Base-by-base conservation (phyloP, 495 filamentous ascomycete species). In the Penicillium psychrofluorescens region DNA sequence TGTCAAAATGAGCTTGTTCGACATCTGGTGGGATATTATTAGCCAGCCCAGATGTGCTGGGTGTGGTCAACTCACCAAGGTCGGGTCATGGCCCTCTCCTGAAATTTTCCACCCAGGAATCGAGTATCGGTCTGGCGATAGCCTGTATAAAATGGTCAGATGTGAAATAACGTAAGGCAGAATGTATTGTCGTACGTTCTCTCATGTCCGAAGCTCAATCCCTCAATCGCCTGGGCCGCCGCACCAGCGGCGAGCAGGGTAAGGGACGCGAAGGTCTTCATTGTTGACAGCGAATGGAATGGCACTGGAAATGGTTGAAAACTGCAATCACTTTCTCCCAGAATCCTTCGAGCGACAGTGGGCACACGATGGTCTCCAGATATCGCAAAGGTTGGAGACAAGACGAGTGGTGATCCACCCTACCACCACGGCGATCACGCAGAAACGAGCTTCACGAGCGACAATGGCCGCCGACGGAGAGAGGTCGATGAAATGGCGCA, bases 1-100 rank as follows among this genome's bases (percentile, higher is more conserved):
- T 8, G 94, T 98, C 38, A 98, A 74, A 56, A 98, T 87, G 42
- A 97, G 46, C 60, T 90, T 89, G 69, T 97, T 88, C 36, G 89
- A 94, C 48, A 97, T 77, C 72, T 76, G 32, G 32, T n/a, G 28
- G 36, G 22, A 16, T 35, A 12, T 22, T 35, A 27, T 53, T 45
- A 52, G 41, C 35, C 2, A 32, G 9, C 5, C 3, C 11, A 41
- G 1, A 29, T 15, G n/a, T 31, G 8, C 10, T 29, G 7, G 4
- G 31, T 1, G 11, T 10, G 36, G 6, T 8, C 2, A 31, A 59
- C 64, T 50, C 49, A 73, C 70, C 52, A 95, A 59, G 53, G 86
- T 73, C 41, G 91, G 85, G 6, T 68, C 58, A 54, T 80, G 72
- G 43, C 84, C 85, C 33, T 81, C 80, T 57, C 90, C 88, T 39